Base-by-base conservation (phyloP, 1,284 basidiomycete genomes). In the Pisolithus thermaeus region DNA sequence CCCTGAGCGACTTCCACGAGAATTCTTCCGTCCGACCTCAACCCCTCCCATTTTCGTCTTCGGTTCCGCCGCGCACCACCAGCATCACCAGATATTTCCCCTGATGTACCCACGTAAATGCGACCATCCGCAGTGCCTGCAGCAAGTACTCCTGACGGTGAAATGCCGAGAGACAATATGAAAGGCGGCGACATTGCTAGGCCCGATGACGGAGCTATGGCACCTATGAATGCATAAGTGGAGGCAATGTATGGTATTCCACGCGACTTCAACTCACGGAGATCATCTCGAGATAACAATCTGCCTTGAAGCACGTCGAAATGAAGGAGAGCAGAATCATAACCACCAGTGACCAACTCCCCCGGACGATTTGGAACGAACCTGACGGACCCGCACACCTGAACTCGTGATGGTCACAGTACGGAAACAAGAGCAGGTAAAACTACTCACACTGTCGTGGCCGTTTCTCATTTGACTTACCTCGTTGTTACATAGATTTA, bases 341-440 rank as follows among this genome's bases (percentile, higher is more conserved):
- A 91, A 3, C 89, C 88, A 7, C 80, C 86, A 56, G 84, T 89
- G 36, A 91, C 73, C 22, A 90, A 61, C 64, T 91, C 87, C 50
- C 71, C 74, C 16, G 85, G 79, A 37, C 86, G 74, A 61, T 78
- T 75, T 2, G 85, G 82, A 52, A 90, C 78, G 61, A 88, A 90
- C 52, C 73, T 77, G 36, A 87, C 79, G 25, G 76, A 75, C 16
- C 78, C 80, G 49, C 84, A 87, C 14, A 90, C 79, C 88, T 91
- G 58, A 30, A 48, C 2, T 37, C 41, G 25, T 58, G 56, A 32
- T 55, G 46, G 43, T 12, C 46, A 50, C 53, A 52, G 35, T n/a
- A 22, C 50, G n/a, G 47, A 53, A 42, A 39, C 47, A 27, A 9
- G 41, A 30, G 20, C 7, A 6, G 23, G 36, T 7, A 32, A 48